Evolutionary conservation across 2,329 filamentous ascomycete genomes (phyloP).

Genomic region (Xylaria sp.): DNA sequence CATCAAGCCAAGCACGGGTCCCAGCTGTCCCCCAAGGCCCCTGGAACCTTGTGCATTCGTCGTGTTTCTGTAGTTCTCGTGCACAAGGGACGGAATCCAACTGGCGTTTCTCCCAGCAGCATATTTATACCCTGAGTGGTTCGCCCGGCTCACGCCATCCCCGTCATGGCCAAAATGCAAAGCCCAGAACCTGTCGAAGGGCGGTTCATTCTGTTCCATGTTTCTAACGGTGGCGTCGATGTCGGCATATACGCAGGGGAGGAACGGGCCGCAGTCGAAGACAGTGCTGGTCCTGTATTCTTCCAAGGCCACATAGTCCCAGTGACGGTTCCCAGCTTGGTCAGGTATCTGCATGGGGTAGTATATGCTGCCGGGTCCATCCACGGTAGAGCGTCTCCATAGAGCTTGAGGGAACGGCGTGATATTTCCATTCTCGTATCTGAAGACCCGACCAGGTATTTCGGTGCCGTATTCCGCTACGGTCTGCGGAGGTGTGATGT

Average conservation of each 20-base stretch:
- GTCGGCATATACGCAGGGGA: conserved; percentile 17
- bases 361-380: background rate
- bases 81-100: conserved; percentile 25
- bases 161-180: conserved; percentile 3
- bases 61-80: conserved; percentile 11
- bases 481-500: background rate
- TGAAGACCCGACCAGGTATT: background rate
- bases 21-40: conserved; percentile 19
- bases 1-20: conserved; percentile 23
- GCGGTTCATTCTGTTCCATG: background rate
- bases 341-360: background rate
- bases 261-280: conserved; percentile 21
- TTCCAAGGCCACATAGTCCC: background rate
- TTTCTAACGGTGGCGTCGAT: conserved; percentile 8
- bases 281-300: conserved; percentile 16
- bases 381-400: background rate
- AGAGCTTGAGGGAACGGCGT: background rate
- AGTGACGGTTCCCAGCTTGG: background rate
- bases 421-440: conserved; percentile 1
- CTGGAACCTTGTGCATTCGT: background rate
- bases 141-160: conserved; percentile 8
- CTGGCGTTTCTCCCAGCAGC: conserved; percentile 11
- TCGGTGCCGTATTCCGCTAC: background rate
- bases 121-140: conserved; percentile 1
- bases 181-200: conserved; percentile 1